Evolutionary conservation across 345 rosid species (phyloP).

Genomic region (Salix arbutifolia): DNA sequence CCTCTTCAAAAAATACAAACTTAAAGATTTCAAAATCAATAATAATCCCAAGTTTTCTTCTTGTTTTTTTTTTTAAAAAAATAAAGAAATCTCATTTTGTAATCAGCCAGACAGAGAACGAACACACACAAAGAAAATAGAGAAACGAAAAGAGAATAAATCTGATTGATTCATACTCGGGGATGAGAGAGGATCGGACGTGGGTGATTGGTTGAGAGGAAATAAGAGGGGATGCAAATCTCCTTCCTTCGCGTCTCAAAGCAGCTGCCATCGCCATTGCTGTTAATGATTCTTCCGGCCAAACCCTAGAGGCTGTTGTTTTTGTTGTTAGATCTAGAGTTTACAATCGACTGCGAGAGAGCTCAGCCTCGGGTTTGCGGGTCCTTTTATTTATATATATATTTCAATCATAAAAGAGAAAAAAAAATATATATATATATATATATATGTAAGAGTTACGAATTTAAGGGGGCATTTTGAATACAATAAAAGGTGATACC

Average conservation of each 20-base stretch:
- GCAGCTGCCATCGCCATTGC: constrained; percentile 26
- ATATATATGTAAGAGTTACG: no score
- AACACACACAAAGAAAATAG: no score
- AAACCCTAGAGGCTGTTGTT: constrained; percentile 4
- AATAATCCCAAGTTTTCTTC: neutral
- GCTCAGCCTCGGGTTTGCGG: neutral
- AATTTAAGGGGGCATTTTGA: no score
- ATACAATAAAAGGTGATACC: no score
- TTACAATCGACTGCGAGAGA: neutral
- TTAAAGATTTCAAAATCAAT: neutral
- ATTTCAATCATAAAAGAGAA: no score
- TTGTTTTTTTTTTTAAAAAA: no score
- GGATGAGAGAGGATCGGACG: constrained; percentile 20
- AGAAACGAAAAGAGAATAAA: neutral
- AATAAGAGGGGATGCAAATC: constrained; percentile 20
- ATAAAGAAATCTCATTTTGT: no score
- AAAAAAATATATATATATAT: no score
- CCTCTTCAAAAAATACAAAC: neutral
- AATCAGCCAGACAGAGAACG: no score
- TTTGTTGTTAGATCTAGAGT: neutral
- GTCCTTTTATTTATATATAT: no score
- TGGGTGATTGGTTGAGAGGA: constrained; percentile 15
- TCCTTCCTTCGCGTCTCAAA: constrained; percentile 25
- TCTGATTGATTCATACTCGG: constrained; percentile 15
- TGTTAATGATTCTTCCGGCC: neutral